Evolutionary conservation across 208 protist species (phyloP).

Genomic region (Leishmania martiniquensis): DNA sequence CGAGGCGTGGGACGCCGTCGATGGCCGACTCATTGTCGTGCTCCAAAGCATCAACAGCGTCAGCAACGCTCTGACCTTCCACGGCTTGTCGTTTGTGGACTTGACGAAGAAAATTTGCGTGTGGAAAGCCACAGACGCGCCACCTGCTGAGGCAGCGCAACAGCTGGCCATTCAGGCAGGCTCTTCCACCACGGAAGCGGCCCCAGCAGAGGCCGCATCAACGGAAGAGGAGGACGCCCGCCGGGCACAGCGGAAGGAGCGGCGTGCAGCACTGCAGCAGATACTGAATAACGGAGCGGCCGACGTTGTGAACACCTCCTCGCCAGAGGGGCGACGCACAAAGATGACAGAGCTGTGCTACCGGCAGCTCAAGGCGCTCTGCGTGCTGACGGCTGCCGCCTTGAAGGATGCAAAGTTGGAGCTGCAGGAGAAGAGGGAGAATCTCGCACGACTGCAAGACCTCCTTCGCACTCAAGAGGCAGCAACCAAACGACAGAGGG

Average conservation of each 20-base stretch:
- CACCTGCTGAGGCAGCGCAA: slow-evolving; percentile 53
- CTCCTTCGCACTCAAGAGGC: slow-evolving; percentile 7
- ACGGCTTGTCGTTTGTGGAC: slow-evolving; percentile 77
- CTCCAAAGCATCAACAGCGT: slow-evolving; percentile 87
- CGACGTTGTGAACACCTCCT: slow-evolving; percentile 27
- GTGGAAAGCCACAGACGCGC: slow-evolving; percentile 78
- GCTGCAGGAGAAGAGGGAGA: slow-evolving; percentile 39
- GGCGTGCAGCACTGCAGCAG: slow-evolving; percentile 45
- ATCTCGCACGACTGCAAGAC: slow-evolving; percentile 27
- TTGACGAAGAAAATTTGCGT: slow-evolving; percentile 59
- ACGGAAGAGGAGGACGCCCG: slow-evolving; percentile 23
- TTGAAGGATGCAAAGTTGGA: slow-evolving; percentile 34
- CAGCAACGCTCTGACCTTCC: slow-evolving; percentile 79
- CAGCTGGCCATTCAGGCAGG: slow-evolving; percentile 61
- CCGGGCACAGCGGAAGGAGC: slow-evolving; percentile 31
- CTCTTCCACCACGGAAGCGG: not conserved
- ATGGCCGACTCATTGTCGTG: slow-evolving; percentile 61
- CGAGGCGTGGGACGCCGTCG: slow-evolving; percentile 79
- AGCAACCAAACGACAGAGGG: not conserved
- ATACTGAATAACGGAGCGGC: slow-evolving; percentile 39
- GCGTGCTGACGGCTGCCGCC: slow-evolving; percentile 46
- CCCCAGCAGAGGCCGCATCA: not conserved
- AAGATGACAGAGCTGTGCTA: slow-evolving; percentile 61
- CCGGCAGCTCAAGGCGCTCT: slow-evolving; percentile 72
- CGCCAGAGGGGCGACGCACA: slow-evolving; percentile 23